phyloP scores from a whole-genome alignment of 306 rosid species.

The Dalbergia oliveri region DNA sequence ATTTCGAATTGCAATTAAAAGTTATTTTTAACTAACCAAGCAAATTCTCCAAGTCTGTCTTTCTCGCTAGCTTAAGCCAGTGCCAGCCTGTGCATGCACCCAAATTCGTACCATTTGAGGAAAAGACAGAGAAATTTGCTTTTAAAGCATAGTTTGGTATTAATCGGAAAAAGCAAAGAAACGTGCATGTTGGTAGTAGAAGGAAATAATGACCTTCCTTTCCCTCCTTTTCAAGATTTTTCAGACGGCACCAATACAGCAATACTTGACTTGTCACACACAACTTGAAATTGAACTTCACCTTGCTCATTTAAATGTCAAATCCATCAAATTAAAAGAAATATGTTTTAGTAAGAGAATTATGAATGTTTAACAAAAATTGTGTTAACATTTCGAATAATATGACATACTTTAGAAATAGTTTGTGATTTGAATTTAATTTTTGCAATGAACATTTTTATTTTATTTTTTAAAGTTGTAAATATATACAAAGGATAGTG shows the following conservation, averaged over 20 bases:
- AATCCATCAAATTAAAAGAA: too few species aligned
- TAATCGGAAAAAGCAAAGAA: not conserved
- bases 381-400: too few species aligned
- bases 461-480: not conserved
- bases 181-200: conserved; percentile 3
- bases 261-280: not conserved
- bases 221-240: not conserved
- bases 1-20: not conserved
- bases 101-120: not conserved
- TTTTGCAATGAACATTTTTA: not conserved
- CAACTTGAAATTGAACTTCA: not conserved
- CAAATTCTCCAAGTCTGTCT: conserved; percentile 40
- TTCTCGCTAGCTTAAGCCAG: not conserved
- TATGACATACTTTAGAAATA: too few species aligned
- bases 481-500: not conserved
- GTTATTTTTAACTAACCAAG: not conserved
- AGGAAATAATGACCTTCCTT: not conserved
- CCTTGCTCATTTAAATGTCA: not conserved
- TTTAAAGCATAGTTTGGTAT: not conserved
- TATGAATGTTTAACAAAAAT: too few species aligned
- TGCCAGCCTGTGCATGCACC: conserved; percentile 4
- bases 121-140: conserved; percentile 22
- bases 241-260: conserved; percentile 23
- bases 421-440: not conserved
- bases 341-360: too few species aligned